Conservation (phyloP, 192 early-diverging fungal species). For the Coemansia sp. region DNA sequence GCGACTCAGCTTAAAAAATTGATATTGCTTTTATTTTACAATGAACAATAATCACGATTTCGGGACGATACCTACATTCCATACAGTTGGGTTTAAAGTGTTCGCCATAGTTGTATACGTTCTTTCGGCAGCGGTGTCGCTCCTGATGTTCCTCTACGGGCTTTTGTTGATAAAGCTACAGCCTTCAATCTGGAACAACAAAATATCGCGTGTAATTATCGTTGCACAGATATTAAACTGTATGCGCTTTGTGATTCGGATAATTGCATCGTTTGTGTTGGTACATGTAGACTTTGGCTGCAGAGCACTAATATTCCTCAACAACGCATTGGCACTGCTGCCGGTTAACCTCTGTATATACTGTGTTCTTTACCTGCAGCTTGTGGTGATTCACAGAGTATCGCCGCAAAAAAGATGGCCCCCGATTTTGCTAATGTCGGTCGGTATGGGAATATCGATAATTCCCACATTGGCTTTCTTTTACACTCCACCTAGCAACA, state of each 20-base stretch:
- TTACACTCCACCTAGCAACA: neutral
- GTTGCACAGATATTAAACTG: conserved; percentile 28
- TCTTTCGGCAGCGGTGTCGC: conserved; percentile 10
- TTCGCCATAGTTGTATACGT: conserved; percentile 5
- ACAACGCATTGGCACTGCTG: conserved; percentile 19
- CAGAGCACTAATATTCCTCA: conserved; percentile 21
- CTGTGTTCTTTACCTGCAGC: conserved; percentile 28
- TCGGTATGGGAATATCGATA: conserved; percentile 8
- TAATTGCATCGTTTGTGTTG: conserved; percentile 6
- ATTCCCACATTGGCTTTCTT: conserved; percentile 20
- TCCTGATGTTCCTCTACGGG: conserved; percentile 26
- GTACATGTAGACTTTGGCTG: conserved; percentile 23
- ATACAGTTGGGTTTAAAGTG: neutral
- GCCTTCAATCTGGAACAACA: conserved; percentile 18
- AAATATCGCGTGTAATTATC: conserved; percentile 31
- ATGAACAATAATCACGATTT: neutral
- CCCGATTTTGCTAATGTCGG: conserved; percentile 3
- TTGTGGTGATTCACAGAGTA: conserved; percentile 33
- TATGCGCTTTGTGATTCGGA: conserved; percentile 21
- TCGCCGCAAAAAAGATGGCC: conserved; percentile 31
- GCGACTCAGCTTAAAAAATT: neutral
- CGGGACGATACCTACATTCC: neutral
- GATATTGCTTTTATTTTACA: neutral
- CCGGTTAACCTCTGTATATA: conserved; percentile 20
- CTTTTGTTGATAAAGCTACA: conserved; percentile 1